A percentile compares a stretch with the other conserved stretches of the same genome.
Conservation (phyloP, 192 early-diverging fungal genomes). For the Coemansia biformis region DNA sequence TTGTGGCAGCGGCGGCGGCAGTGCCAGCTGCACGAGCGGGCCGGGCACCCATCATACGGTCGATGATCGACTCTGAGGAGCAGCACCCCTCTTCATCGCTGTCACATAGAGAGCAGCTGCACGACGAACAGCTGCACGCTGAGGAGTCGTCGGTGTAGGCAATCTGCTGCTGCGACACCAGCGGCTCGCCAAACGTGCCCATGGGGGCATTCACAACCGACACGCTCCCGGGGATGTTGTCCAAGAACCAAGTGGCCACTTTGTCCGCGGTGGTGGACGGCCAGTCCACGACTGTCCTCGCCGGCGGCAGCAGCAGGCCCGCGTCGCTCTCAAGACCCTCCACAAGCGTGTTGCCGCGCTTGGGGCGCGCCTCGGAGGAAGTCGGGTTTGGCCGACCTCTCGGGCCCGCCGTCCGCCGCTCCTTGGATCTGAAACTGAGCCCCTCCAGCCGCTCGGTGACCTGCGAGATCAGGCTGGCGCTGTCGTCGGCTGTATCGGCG, state of each 20-base stretch:
- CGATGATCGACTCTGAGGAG: too few species aligned
- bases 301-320: conserved; percentile 24
- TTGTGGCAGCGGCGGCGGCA: too few species aligned
- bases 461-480: conserved; percentile 40
- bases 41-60: too few species aligned
- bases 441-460: conserved; percentile 40
- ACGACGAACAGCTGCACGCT: conserved; percentile 31
- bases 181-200: conserved; percentile 29
- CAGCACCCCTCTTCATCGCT: conserved; percentile 5
- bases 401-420: background rate
- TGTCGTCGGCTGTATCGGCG: conserved; percentile 16
- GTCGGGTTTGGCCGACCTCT: too few species aligned
- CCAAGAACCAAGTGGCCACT: conserved; percentile 50
- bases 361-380: background rate
- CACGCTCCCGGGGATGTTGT: conserved; percentile 47
- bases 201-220: conserved; percentile 32
- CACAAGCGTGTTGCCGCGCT: conserved; percentile 4
- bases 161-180: conserved; percentile 13
- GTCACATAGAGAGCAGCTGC: conserved; percentile 35
- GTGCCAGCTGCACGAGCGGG: too few species aligned
- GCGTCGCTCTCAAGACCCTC: conserved; percentile 25
- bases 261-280: conserved; percentile 35
- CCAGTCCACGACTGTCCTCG: conserved; percentile 45
- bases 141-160: conserved; percentile 22
- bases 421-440: conserved; percentile 15